Evolutionary conservation across 2,329 filamentous ascomycete species (phyloP).

Genomic region (Verruconis gallopava): DNA sequence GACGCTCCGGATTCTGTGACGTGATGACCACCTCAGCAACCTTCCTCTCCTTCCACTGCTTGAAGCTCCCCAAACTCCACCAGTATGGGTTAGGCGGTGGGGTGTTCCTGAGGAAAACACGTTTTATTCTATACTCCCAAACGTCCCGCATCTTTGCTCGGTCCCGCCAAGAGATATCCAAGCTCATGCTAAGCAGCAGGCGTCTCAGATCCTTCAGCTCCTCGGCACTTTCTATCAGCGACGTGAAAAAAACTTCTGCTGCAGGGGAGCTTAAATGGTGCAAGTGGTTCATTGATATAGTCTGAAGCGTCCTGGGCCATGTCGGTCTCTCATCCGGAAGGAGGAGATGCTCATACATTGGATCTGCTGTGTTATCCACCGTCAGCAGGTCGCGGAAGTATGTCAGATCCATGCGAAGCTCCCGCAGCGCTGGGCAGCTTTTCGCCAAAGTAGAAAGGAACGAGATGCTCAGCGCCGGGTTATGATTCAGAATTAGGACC

Average conservation of each 20-base stretch:
- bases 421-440: slow-evolving; percentile 57
- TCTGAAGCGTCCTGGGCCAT: slow-evolving; percentile 63
- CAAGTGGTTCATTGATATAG: slow-evolving; percentile 63
- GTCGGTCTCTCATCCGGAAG: slow-evolving; percentile 50
- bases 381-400: slow-evolving; percentile 59
- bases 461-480: slow-evolving; percentile 60
- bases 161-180: slow-evolving; percentile 69
- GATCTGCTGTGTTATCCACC: not conserved
- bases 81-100: slow-evolving; percentile 31
- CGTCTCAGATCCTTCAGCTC: slow-evolving; percentile 53
- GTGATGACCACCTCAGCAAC: slow-evolving; percentile 9
- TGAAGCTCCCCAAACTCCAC: slow-evolving; percentile 29
- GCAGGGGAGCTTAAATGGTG: slow-evolving; percentile 58
- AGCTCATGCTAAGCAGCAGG: slow-evolving; percentile 61
- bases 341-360: slow-evolving; percentile 53
- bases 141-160: slow-evolving; percentile 65
- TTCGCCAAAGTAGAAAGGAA: slow-evolving; percentile 56
- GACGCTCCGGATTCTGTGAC: slow-evolving; percentile 13
- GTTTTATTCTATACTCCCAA: slow-evolving; percentile 60
- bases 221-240: slow-evolving; percentile 58
- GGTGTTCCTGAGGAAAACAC: slow-evolving; percentile 47
- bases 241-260: slow-evolving; percentile 66
- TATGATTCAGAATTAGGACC: slow-evolving; percentile 60
- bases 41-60: slow-evolving; percentile 24
- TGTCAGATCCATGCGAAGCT: slow-evolving; percentile 63